Base-by-base conservation (phyloP, 2,329 filamentous ascomycete genomes). In the Pseudopithomyces maydicus region DNA sequence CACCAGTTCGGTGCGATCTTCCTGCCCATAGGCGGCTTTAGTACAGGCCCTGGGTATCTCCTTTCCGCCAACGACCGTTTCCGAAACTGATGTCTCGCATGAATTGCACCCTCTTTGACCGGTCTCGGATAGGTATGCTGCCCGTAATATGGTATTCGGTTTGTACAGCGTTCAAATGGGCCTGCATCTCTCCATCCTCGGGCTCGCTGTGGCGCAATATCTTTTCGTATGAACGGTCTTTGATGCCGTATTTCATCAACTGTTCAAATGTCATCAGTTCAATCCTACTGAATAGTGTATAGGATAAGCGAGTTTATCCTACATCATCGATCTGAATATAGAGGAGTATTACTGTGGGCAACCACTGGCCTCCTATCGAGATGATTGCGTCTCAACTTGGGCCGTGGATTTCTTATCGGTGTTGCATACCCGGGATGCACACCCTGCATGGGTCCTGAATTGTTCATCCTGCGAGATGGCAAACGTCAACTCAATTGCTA, bases 321-420 rank as follows among this genome's bases (percentile, higher is more conserved):
- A 58, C 56, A 54, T 66, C 26, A 14, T 17, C 32, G 45, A 35
- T 54, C 36, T 41, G 56, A 33, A 44, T 50, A 54, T 59, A 55
- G 56, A 64, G 62, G 52, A 54, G 62, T 50, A 70, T 68, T 70
- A 70, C 64, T 67, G 52, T 61, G 59, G 59, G 54, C 55, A 32
- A 54, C 47, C 32, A 54, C 48, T 33, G 36, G 54, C 55, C 54
- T 64, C 41, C 55, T 57, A 54, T 56, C 52, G 54, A 50, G 57
- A 54, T 52, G 48, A 20, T 33, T 38, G 42, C 26, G 51, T 52
- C 58, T 59, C 52, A 48, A 55, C 41, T 47, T 61, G 45, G 48
- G 54, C 48, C 41, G 50, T 15, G 49, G n/a, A 23, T 43, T 43
- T 47, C 44, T 54, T 41, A 23, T 57, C 46, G 59, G 62, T 54